Evolutionary conservation across 1,139 yeast species (phyloP), one percentile per base, ranked within the genome.

Genomic region (Kurtzmaniella quercitrusa): DNA sequence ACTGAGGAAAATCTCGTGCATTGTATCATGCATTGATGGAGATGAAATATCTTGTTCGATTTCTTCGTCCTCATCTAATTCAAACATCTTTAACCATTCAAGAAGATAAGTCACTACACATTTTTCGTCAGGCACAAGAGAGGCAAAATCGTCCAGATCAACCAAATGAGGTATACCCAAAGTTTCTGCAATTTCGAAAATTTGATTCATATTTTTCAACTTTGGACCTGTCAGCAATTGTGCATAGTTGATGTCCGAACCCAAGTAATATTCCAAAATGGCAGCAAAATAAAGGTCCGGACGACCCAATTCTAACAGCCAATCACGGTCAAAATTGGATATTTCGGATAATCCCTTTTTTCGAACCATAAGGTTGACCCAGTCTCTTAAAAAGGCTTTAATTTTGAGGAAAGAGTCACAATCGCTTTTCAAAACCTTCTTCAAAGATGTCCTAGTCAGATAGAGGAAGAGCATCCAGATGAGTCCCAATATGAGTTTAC

Each of bases 61-160:
- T 12, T 8, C 12, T 14, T 30, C 34, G 15, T 14, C 34, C 11
- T 51, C 41, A 18, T 55, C 59, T 36, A 59, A 46, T 55, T 61
- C 83, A 68, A 53, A 65, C 33, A 71, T 71, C 46, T 79, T 81
- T 59, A 75, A 82, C 82, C 85, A 80, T 53, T 82, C 80, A 20
- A 84, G 74, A n/a, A 82, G 63, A 54, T 79, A 82, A 15, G 84
- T 76, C 52, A 83, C 71, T n/a, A 84, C 66, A 37, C 84, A 75
- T 49, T 80, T 75, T 52, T 84, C 89, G 52, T 83, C 88, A 0
- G 85, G 85, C 20, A 67, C 70, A 19, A 65, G 55, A 12, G 68
- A 65, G 40, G 66, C 66, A 45, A 83, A 72, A 58, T 82, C 88
- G 38, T 80, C 84, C 1, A 71, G 73, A 45, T 81, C 86, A n/a